A percentile compares a stretch with the other conserved stretches of the same genome.
Evolutionary conservation across 345 rosid genomes (phyloP).

Genomic region (Anacardium occidentale): DNA sequence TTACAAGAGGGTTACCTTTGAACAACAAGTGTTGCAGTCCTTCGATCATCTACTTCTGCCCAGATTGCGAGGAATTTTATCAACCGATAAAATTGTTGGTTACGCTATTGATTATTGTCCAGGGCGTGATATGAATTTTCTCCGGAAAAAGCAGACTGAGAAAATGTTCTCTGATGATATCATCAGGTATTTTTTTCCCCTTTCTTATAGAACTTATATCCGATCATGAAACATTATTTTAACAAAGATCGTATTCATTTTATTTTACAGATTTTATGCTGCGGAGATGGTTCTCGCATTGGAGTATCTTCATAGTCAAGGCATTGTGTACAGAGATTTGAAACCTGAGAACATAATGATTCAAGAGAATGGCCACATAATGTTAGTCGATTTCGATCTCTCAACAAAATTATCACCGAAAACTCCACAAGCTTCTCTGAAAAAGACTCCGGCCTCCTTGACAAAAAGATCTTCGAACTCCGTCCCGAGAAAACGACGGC

Average conservation of each 20-base stretch:
- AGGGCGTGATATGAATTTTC: slow-evolving; percentile 56
- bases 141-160: slow-evolving; percentile 68
- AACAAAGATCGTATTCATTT: background rate
- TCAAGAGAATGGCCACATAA: slow-evolving; percentile 81
- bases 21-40: slow-evolving; percentile 52
- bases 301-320: slow-evolving; percentile 68
- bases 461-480: background rate
- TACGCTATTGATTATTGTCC: slow-evolving; percentile 93
- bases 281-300: slow-evolving; percentile 82
- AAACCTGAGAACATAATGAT: slow-evolving; percentile 88
- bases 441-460: background rate
- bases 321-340: slow-evolving; percentile 79
- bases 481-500: slow-evolving; percentile 24
- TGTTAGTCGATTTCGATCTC: slow-evolving; percentile 95
- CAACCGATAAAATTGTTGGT: slow-evolving; percentile 66
- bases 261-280: slow-evolving; percentile 65
- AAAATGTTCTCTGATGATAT: slow-evolving; percentile 67
- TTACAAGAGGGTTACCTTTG: slow-evolving; percentile 65
- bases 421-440: slow-evolving; percentile 30
- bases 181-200: slow-evolving; percentile 45
- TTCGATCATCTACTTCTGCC: slow-evolving; percentile 80
- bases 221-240: too few species aligned
- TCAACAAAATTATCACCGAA: slow-evolving; percentile 61
- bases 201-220: background rate
- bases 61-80: slow-evolving; percentile 60